Percentiles rank a stretch among this genome's conserved stretches.
phyloP scores from a whole-genome alignment of 2,329 filamentous ascomycete species.

The Coniochaeta pulveracea region DNA sequence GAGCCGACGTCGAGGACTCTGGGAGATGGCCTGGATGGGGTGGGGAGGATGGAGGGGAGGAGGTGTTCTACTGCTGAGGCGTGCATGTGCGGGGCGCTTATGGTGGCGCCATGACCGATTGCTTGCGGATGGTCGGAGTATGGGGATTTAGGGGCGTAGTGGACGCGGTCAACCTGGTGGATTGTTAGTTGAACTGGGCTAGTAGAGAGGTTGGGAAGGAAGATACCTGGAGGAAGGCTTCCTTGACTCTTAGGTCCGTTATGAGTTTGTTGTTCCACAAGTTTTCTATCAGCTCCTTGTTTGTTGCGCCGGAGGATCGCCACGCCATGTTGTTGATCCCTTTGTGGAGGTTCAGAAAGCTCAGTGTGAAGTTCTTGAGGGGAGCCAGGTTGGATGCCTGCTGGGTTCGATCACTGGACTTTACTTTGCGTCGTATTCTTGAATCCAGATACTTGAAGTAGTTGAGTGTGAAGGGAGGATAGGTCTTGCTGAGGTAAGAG shows the following conservation, averaged over 20 bases:
- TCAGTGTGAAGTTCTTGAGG: slow-evolving; percentile 2
- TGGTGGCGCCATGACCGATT: slow-evolving; percentile 45
- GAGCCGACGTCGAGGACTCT: slow-evolving; percentile 64
- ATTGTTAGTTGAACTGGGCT: slow-evolving; percentile 3
- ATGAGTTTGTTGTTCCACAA: slow-evolving; percentile 64
- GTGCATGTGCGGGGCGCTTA: slow-evolving; percentile 52
- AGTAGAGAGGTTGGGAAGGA: not conserved
- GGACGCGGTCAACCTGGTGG: slow-evolving; percentile 67
- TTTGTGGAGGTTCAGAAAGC: not conserved
- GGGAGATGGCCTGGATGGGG: slow-evolving; percentile 20
- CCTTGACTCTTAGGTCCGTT: slow-evolving; percentile 55
- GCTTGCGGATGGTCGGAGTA: slow-evolving; percentile 52
- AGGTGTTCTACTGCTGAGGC: slow-evolving; percentile 40
- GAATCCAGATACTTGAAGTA: too few species aligned
- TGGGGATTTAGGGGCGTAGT: slow-evolving; percentile 62
- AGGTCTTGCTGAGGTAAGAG: too few species aligned
- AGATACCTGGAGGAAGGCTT: slow-evolving; percentile 65
- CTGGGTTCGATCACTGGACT: not conserved
- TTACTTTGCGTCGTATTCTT: too few species aligned
- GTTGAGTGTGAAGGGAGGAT: too few species aligned
- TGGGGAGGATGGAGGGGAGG: slow-evolving; percentile 29
- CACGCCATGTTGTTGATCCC: slow-evolving; percentile 61
- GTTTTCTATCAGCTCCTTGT: slow-evolving; percentile 68
- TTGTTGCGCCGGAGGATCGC: slow-evolving; percentile 67
- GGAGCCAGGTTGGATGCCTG: slow-evolving; percentile 4